phyloP scores from a whole-genome alignment of 2,329 filamentous ascomycete genomes.

The Cladorrhinum sp. region DNA sequence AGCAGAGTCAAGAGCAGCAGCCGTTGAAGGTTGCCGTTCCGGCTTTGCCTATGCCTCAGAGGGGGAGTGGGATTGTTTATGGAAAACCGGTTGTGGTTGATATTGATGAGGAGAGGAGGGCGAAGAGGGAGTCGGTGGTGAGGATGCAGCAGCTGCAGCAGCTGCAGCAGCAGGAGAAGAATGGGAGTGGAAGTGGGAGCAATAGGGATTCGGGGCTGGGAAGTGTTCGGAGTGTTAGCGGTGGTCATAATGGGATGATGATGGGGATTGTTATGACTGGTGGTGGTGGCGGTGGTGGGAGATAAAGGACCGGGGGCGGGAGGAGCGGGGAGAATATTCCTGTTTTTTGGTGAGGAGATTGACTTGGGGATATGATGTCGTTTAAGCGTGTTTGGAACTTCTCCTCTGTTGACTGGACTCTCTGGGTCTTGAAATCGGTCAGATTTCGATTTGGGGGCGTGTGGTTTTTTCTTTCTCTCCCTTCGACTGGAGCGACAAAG shows the following conservation, averaged over 20 bases:
- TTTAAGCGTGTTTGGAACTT: too few relatives aligned
- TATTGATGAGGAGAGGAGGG: background rate
- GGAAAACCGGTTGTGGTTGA: background rate
- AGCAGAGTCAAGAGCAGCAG: constrained; percentile 20
- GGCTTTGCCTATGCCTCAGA: constrained; percentile 36
- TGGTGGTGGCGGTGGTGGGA: background rate
- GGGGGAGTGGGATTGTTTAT: constrained; percentile 12
- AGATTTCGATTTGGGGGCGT: too few relatives aligned
- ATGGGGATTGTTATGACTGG: constrained; percentile 9
- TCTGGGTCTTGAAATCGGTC: too few relatives aligned
- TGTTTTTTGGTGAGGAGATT: background rate
- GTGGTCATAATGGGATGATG: constrained; percentile 8
- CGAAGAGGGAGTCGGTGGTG: background rate
- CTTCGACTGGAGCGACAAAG: too few relatives aligned
- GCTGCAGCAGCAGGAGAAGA: background rate
- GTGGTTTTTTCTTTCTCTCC: too few relatives aligned
- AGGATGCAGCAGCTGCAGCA: background rate
- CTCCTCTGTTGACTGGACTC: too few relatives aligned
- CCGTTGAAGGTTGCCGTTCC: constrained; percentile 45
- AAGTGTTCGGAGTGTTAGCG: background rate
- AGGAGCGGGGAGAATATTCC: background rate
- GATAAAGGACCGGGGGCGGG: background rate
- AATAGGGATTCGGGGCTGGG: constrained; percentile 19
- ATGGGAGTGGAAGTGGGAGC: background rate
- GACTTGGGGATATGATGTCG: background rate